These are phyloP conservation scores for Tardiomyces depauwii DNA, from an alignment of 1,139 yeast genomes.

Conservation along the genomic window DNA sequence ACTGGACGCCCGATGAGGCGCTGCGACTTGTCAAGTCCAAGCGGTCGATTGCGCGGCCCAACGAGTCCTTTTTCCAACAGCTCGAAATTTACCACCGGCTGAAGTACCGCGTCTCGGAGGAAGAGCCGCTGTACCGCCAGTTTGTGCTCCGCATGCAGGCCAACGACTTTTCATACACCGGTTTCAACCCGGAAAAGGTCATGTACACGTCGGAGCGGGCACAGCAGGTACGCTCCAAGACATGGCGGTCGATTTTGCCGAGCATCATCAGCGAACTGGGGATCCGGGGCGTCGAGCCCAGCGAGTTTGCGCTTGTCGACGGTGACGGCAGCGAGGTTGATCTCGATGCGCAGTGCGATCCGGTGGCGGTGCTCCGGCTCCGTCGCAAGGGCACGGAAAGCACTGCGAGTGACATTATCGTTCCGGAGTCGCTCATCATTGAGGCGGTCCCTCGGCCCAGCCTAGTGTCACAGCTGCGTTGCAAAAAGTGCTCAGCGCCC, in stretches of 20 bases:
- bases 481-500: conserved; percentile 46
- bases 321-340: neutral
- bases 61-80: conserved; percentile 65
- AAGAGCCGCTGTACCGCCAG: conserved; percentile 38
- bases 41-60: conserved; percentile 55
- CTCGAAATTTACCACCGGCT: conserved; percentile 46
- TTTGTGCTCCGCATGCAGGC: conserved; percentile 36
- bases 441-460: neutral
- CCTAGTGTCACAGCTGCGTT: conserved; percentile 36
- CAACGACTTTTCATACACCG: conserved; percentile 6
- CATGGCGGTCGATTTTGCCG: neutral
- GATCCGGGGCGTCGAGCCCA: neutral
- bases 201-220: neutral
- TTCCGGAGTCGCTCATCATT: neutral
- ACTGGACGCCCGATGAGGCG: conserved; percentile 48
- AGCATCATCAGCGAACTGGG: neutral
- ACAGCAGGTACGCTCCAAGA: neutral
- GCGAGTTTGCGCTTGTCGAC: neutral
- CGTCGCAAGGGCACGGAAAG: neutral
- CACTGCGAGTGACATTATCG: neutral
- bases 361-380: neutral
- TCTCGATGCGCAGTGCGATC: neutral
- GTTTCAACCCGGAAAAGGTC: neutral
- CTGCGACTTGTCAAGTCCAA: conserved; percentile 60
- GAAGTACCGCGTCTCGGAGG: conserved; percentile 30